Percentiles rank a stretch among this genome's conserved stretches.
Evolutionary conservation across 2,329 filamentous ascomycete genomes (phyloP).

Genomic region (Paramyrothecium sp.): DNA sequence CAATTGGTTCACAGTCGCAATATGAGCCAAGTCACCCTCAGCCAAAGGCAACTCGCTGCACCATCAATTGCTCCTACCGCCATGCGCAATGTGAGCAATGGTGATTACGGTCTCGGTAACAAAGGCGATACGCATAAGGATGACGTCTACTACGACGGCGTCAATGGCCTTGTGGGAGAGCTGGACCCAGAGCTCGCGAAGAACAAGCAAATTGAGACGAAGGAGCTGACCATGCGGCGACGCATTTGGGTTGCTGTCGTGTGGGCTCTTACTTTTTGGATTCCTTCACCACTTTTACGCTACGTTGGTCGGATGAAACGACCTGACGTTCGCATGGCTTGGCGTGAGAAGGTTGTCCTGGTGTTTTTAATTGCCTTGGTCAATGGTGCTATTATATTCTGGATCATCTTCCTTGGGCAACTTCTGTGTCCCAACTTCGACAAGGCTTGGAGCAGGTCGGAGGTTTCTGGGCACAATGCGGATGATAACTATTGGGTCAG

Average conservation of each 20-base stretch:
- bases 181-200: slow-evolving; percentile 78
- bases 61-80: slow-evolving; percentile 62
- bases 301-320: slow-evolving; percentile 92
- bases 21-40: slow-evolving; percentile 51
- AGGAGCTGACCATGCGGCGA: slow-evolving; percentile 60
- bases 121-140: slow-evolving; percentile 81
- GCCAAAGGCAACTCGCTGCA: slow-evolving; percentile 33
- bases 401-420: slow-evolving; percentile 83
- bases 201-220: slow-evolving; percentile 72
- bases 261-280: slow-evolving; percentile 90
- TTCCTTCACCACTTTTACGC: slow-evolving; percentile 81
- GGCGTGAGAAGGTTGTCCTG: slow-evolving; percentile 91
- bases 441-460: slow-evolving; percentile 76
- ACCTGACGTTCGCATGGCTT: slow-evolving; percentile 93
- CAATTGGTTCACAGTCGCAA: slow-evolving; percentile 65
- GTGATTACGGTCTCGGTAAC: slow-evolving; percentile 84
- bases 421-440: slow-evolving; percentile 87
- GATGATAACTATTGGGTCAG: slow-evolving; percentile 81
- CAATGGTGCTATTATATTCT: slow-evolving; percentile 84
- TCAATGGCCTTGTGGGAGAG: slow-evolving; percentile 65
- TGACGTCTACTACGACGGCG: slow-evolving; percentile 71
- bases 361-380: slow-evolving; percentile 77
- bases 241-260: slow-evolving; percentile 79
- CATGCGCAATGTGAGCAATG: slow-evolving; percentile 57
- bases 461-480: slow-evolving; percentile 71